Conservation (phyloP, 139 green algal genomes). For the Volvox africanus region DNA sequence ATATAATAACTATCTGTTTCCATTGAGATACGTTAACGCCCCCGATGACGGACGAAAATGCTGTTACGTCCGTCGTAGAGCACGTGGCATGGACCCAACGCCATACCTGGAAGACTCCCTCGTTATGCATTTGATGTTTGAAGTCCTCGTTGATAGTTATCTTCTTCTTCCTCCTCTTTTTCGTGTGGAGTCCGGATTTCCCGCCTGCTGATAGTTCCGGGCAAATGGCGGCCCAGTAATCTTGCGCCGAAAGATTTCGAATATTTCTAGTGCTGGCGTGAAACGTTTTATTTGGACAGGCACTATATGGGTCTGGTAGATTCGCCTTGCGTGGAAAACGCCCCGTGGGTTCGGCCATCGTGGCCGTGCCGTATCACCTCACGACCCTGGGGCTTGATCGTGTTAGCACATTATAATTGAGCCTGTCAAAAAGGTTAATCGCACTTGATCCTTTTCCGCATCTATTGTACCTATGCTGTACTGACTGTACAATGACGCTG, state of each 20-base stretch:
- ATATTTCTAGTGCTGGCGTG: not conserved
- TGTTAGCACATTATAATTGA: too few relatives aligned
- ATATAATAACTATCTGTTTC: too few relatives aligned
- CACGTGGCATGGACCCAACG: too few relatives aligned
- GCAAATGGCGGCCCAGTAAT: conserved; percentile 55
- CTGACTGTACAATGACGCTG: too few relatives aligned
- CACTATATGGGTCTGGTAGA: conserved; percentile 1
- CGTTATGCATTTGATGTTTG: conserved; percentile 32
- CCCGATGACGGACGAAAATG: too few relatives aligned
- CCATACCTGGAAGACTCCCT: conserved; percentile 55
- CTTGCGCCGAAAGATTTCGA: conserved; percentile 1
- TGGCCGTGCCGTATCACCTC: too few relatives aligned
- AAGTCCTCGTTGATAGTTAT: not conserved
- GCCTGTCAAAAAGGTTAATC: too few relatives aligned
- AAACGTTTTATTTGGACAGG: not conserved
- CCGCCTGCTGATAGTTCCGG: conserved; percentile 46
- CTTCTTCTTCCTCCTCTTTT: not conserved
- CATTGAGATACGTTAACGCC: too few relatives aligned
- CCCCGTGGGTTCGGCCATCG: not conserved
- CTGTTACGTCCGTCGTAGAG: too few relatives aligned
- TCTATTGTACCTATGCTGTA: too few relatives aligned
- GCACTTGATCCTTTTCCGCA: too few relatives aligned
- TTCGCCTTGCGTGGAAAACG: not conserved
- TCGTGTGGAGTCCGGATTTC: not conserved
- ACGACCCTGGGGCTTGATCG: too few relatives aligned